phyloP scores from a whole-genome alignment of 1,284 basidiomycete genomes.

The Vanrija humicola region DNA sequence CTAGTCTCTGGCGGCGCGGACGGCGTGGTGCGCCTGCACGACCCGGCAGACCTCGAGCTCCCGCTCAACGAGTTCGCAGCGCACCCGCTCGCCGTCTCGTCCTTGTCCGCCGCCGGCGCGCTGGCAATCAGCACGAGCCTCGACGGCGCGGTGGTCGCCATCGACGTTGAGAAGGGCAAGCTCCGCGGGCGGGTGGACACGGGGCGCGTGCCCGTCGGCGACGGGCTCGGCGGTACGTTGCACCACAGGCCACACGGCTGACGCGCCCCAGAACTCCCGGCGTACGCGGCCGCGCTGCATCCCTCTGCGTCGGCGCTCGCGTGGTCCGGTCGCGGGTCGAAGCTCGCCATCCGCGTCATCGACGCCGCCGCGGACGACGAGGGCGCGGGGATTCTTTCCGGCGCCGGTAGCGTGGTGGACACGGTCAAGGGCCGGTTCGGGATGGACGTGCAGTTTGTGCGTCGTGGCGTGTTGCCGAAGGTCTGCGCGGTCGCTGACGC shows the following conservation, averaged over 20 bases:
- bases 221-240: constrained; percentile 64
- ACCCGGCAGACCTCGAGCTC: constrained; percentile 56
- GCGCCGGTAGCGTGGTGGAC: constrained; percentile 50
- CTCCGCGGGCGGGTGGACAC: constrained; percentile 66
- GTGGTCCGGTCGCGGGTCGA: constrained; percentile 70
- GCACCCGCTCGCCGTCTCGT: constrained; percentile 70
- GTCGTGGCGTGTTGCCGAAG: constrained; percentile 43
- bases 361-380: constrained; percentile 52
- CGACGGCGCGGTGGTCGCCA: constrained; percentile 70
- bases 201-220: constrained; percentile 57
- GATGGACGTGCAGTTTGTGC: constrained; percentile 70
- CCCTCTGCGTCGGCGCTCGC: constrained; percentile 69
- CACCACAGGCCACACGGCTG: not conserved
- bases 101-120: constrained; percentile 64
- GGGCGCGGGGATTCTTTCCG: constrained; percentile 53
- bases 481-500: no score
- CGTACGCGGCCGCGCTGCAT: constrained; percentile 75
- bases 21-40: constrained; percentile 39
- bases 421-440: constrained; percentile 75
- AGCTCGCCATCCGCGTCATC: constrained; percentile 51
- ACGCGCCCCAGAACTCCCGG: constrained; percentile 48
- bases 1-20: constrained; percentile 39
- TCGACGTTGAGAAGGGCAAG: constrained; percentile 62
- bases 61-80: constrained; percentile 60
- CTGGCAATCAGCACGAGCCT: constrained; percentile 69